Percentiles rank a stretch among this genome's conserved stretches.
phyloP scores from a whole-genome alignment of 2,329 filamentous ascomycete genomes.

The Rugonectria rugulosa region DNA sequence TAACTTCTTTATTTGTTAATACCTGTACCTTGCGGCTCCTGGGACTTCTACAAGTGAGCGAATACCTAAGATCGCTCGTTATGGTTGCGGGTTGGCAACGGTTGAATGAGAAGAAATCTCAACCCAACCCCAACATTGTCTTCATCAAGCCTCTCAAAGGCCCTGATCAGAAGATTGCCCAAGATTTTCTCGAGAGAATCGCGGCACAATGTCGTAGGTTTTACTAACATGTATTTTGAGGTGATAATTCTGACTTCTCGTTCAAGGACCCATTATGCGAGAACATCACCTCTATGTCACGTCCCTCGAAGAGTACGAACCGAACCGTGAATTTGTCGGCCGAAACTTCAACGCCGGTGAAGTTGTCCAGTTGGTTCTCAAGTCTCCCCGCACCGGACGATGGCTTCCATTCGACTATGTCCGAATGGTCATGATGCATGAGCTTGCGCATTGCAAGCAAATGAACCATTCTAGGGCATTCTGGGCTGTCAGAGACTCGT shows the following conservation, averaged over 20 bases:
- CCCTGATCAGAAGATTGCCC: constrained; percentile 66
- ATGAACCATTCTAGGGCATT: constrained; percentile 89
- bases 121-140: constrained; percentile 79
- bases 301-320: constrained; percentile 81
- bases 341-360: constrained; percentile 93
- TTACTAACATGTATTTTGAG: too few relatives aligned
- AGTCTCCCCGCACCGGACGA: constrained; percentile 65
- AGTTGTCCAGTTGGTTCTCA: constrained; percentile 84
- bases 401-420: constrained; percentile 88
- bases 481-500: constrained; percentile 80
- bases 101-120: constrained; percentile 76
- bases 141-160: constrained; percentile 85
- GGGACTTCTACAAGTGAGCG: neutral
- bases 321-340: constrained; percentile 83
- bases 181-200: constrained; percentile 77
- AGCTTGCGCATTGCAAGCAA: constrained; percentile 86
- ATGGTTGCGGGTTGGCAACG: constrained; percentile 85
- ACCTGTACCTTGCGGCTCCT: neutral
- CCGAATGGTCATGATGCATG: constrained; percentile 96
- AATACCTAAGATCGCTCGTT: neutral
- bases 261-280: constrained; percentile 71
- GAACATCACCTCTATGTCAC: constrained; percentile 70
- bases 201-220: constrained; percentile 80
- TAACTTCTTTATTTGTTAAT: too few relatives aligned
- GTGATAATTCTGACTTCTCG: constrained; percentile 10